Percentiles rank a stretch among this genome's conserved stretches.
Conservation (phyloP, 106 monocot species). For the Allium cepa region DNA sequence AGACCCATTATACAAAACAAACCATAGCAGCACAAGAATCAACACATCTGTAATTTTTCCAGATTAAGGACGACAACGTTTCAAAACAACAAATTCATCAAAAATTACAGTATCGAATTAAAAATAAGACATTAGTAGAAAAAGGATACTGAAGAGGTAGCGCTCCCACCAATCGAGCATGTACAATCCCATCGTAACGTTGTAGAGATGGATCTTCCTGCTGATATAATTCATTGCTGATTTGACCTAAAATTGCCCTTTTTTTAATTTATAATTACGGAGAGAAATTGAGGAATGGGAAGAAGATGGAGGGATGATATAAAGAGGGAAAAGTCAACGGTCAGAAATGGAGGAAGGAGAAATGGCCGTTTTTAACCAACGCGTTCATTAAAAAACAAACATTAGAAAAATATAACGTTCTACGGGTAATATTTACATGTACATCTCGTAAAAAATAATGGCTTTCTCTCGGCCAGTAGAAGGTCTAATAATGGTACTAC, state of each 20-base stretch:
- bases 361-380: too few species aligned
- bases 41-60: constrained; percentile 13
- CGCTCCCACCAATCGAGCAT: constrained; percentile 79
- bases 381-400: too few species aligned
- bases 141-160: constrained; percentile 62
- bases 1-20: constrained; percentile 49
- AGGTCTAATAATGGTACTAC: too few species aligned
- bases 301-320: too few species aligned
- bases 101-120: neutral
- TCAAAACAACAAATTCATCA: neutral
- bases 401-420: too few species aligned
- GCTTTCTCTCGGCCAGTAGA: too few species aligned
- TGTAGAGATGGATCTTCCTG: constrained; percentile 68
- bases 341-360: too few species aligned
- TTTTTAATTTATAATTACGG: neutral
- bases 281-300: neutral
- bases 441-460: too few species aligned
- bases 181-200: constrained; percentile 71
- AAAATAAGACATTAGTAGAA: neutral
- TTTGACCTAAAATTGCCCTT: too few species aligned
- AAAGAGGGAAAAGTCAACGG: too few species aligned
- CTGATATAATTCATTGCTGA: constrained; percentile 48
- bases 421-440: too few species aligned
- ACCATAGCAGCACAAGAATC: constrained; percentile 56
- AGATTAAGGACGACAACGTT: neutral